Evolutionary conservation across 2,329 filamentous ascomycete genomes (phyloP).

Genomic region (Chalaropsis ovoidea): DNA sequence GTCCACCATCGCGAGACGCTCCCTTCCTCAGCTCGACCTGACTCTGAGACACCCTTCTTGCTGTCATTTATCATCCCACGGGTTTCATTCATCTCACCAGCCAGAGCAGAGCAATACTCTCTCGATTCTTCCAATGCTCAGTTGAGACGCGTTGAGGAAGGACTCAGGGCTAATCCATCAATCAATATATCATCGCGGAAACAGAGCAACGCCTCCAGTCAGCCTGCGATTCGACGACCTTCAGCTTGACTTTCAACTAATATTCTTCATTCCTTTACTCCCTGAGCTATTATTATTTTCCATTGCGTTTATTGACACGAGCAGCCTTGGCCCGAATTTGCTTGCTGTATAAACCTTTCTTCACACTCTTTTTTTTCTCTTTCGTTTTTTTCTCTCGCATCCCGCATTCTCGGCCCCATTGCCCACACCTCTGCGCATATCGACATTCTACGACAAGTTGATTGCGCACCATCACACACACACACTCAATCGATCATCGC

Average conservation of each 20-base stretch:
- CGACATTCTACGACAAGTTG: neutral
- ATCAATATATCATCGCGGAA: neutral
- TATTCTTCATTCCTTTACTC: slow-evolving; percentile 18
- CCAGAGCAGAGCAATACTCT: neutral
- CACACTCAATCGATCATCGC: neutral
- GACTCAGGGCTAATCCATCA: neutral
- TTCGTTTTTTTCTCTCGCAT: slow-evolving; percentile 8
- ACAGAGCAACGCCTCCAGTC: slow-evolving; percentile 7
- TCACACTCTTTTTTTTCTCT: neutral
- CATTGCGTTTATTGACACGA: neutral
- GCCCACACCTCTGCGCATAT: neutral
- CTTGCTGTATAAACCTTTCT: slow-evolving; percentile 1
- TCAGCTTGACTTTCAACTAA: neutral
- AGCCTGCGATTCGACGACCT: slow-evolving; percentile 6
- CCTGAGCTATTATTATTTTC: slow-evolving; percentile 14
- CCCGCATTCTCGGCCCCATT: neutral
- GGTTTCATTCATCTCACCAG: neutral
- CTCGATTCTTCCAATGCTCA: slow-evolving; percentile 6
- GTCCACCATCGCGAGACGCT: neutral
- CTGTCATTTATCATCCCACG: neutral
- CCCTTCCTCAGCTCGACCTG: slow-evolving; percentile 4
- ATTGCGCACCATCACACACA: neutral
- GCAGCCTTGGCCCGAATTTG: neutral
- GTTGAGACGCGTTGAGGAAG: slow-evolving; percentile 15
- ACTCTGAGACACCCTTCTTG: neutral